Conservation (phyloP, 176 grass and related monocot genomes). For the Zea luxurians region DNA sequence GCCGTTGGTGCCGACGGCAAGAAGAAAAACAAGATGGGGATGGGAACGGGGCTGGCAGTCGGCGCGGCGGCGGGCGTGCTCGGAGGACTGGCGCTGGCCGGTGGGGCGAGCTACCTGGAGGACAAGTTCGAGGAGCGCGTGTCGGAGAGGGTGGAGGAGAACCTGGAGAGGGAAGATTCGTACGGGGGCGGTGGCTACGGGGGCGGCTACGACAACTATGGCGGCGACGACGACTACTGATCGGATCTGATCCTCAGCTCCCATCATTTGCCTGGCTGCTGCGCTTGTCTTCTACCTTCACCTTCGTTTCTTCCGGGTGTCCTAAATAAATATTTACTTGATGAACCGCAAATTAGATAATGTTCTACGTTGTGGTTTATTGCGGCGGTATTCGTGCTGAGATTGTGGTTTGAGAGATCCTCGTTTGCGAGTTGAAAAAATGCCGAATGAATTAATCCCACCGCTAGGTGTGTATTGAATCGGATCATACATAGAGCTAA, state of each 20-base stretch:
- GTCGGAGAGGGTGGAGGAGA: conserved; percentile 62
- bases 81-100: conserved; percentile 62
- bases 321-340: not conserved
- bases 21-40: conserved; percentile 59
- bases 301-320: not conserved
- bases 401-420: not conserved
- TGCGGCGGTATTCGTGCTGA: not conserved
- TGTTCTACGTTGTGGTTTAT: not conserved
- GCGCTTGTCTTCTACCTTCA: not conserved
- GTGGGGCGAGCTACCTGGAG: conserved; percentile 69
- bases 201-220: conserved; percentile 31
- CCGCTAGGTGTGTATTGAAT: not conserved
- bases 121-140: conserved; percentile 66
- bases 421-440: not conserved
- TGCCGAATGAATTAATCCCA: not conserved
- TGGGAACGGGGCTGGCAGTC: conserved; percentile 64
- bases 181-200: conserved; percentile 35
- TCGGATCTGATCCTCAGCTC: not conserved
- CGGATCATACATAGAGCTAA: not conserved
- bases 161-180: conserved; percentile 34
- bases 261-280: not conserved
- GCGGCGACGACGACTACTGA: conserved; percentile 28
- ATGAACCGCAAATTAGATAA: not conserved
- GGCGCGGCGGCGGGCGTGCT: conserved; percentile 66
- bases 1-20: conserved; percentile 2